Base-by-base conservation (phyloP, 2,329 filamentous ascomycete genomes). In the Exophiala xenobiotica region DNA sequence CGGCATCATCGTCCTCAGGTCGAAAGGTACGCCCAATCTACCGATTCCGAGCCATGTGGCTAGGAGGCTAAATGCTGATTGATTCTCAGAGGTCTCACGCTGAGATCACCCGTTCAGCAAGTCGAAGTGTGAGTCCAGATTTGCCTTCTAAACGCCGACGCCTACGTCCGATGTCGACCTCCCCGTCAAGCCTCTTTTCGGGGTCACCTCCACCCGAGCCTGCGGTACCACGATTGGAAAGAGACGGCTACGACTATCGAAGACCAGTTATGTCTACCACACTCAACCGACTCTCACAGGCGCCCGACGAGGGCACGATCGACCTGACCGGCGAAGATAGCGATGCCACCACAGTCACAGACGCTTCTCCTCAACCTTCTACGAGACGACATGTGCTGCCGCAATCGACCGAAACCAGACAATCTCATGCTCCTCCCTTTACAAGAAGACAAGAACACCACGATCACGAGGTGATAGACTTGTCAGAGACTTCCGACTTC, bases 191-290 rank as follows among this genome's bases (percentile, higher is more conserved):
- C 53, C 45, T 53, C 35, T 42, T 48, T 23, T 50, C 55, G 19
- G 27, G 24, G 11, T 42, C 42, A 23, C 41, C 37, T 24, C 14
- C 46, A 9, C 7, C 69, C 71, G 41, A 68, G 38, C 42, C 42
- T 43, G 37, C 39, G 7, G n/a, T 16, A 14, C 26, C 42, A 40
- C 44, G 53, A 68, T 77, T 67, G 57, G 64, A 70, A 11, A 75
- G 79, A n/a, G 77, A 81, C 67, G 79, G 79, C 3, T 68, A 74
- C 38, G 80, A 83, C 56, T 78, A 72, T 55, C 70, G 80, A 52
- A 70, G 78, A 53, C 80, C 80, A 1, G 65, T 71, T 12, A 70
- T 72, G 67, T 71, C 67, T 3, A 69, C 74, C 43, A 68, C 31
- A 23, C 46, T 20, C 19, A 20, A 12, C n/a, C 26, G 42, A 40